A percentile compares a stretch with the other conserved stretches of the same genome.
phyloP scores from a whole-genome alignment of 768 basidiomycete species.

The Chiua virens region DNA sequence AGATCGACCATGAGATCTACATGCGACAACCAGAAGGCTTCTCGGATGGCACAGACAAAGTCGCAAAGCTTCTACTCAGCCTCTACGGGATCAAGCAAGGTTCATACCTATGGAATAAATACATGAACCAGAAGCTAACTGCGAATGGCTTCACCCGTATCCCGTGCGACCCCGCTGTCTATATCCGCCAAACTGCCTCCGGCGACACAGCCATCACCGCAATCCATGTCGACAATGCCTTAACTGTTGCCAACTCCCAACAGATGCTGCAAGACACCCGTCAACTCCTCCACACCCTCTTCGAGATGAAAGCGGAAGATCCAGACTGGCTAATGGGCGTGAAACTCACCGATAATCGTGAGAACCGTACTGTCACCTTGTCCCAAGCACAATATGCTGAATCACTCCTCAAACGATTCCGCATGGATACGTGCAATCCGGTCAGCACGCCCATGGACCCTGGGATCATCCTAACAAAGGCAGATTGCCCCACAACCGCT shows the following conservation, averaged over 20 bases:
- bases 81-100: conserved; percentile 33
- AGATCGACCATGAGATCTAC: too few relatives aligned
- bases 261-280: background rate
- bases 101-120: conserved; percentile 10
- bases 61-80: conserved; percentile 22
- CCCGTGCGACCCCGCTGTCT: background rate
- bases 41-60: conserved; percentile 5
- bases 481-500: background rate
- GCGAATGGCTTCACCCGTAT: background rate
- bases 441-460: background rate
- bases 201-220: background rate
- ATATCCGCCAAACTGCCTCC: background rate
- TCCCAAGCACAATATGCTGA: too few relatives aligned
- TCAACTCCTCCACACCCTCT: too few relatives aligned
- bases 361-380: too few relatives aligned
- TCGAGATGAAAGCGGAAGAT: too few relatives aligned
- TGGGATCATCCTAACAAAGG: background rate
- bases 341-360: too few relatives aligned
- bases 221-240: conserved; percentile 4
- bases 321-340: too few relatives aligned
- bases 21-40: too few relatives aligned
- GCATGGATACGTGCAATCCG: too few relatives aligned
- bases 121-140: background rate
- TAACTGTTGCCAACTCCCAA: background rate
- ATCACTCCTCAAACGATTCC: too few relatives aligned